Conservation (phyloP, 345 rosid species). For the Arabidopsis suecica region DNA sequence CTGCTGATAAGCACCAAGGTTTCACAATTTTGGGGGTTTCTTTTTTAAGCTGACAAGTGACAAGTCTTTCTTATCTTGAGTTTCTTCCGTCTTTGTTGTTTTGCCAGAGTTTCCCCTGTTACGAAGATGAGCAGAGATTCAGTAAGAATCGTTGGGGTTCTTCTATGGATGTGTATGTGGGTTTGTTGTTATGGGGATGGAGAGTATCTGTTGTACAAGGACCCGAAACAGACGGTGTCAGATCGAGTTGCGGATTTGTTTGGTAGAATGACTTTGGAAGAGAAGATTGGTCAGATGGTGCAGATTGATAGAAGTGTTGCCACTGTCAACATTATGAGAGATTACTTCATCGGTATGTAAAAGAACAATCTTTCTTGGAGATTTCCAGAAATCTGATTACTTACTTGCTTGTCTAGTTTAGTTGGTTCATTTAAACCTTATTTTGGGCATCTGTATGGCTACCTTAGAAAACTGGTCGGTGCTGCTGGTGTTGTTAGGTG, state of each 20-base stretch:
- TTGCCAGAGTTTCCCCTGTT: slow-evolving; percentile 30
- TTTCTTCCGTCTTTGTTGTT: slow-evolving; percentile 6
- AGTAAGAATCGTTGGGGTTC: slow-evolving; percentile 30
- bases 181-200: slow-evolving; percentile 45
- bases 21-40: not conserved
- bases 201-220: slow-evolving; percentile 55
- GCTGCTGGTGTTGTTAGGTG: not conserved
- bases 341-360: slow-evolving; percentile 54
- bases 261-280: slow-evolving; percentile 56
- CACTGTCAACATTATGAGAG: slow-evolving; percentile 51
- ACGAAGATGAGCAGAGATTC: slow-evolving; percentile 42
- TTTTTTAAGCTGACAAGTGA: slow-evolving; percentile 19
- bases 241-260: slow-evolving; percentile 54
- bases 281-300: slow-evolving; percentile 71
- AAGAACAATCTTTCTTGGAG: not conserved
- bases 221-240: slow-evolving; percentile 52
- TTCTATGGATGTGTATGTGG: slow-evolving; percentile 46
- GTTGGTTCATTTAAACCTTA: not conserved
- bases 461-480: not conserved
- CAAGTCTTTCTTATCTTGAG: slow-evolving; percentile 21
- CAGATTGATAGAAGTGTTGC: slow-evolving; percentile 61
- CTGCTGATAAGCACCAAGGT: slow-evolving; percentile 11
- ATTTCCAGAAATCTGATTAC: not conserved
- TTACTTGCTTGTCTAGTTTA: not conserved
- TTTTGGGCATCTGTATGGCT: not conserved